These are phyloP conservation scores for Rhypophila decipiens DNA, from an alignment of 495 filamentous ascomycete species.

Conservation along the genomic window DNA sequence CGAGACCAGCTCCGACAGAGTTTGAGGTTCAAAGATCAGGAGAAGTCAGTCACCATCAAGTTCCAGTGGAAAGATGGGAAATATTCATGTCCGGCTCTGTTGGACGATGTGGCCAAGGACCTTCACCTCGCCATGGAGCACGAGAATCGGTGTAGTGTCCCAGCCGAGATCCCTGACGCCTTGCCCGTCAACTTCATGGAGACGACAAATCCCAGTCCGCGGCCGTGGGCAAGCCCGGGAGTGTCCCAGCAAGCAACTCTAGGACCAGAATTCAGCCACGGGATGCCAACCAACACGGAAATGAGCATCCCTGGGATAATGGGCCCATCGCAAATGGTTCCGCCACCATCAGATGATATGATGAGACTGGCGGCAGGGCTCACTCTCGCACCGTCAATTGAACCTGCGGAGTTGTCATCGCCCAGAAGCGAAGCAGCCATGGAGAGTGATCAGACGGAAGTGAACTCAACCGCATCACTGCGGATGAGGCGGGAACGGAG, in stretches of 20 bases:
- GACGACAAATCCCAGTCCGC: not conserved
- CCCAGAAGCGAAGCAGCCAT: too few species aligned
- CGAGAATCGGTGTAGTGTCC: conserved; percentile 14
- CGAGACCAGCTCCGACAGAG: conserved; percentile 1
- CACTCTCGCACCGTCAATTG: not conserved
- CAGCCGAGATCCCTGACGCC: conserved; percentile 15
- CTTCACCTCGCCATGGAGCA: conserved; percentile 18
- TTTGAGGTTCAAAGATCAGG: conserved; percentile 11
- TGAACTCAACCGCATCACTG: too few species aligned
- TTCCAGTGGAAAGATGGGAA: conserved; percentile 10
- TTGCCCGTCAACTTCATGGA: conserved; percentile 4
- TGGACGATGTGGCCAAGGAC: conserved; percentile 15
- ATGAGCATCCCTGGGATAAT: not conserved
- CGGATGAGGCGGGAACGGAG: too few species aligned
- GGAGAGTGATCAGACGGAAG: too few species aligned
- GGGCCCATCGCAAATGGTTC: not conserved
- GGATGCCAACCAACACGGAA: not conserved
- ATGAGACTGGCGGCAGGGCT: not conserved
- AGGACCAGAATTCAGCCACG: not conserved
- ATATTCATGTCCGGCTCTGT: conserved; percentile 5
- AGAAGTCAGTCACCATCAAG: conserved; percentile 10
- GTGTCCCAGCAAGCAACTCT: not conserved
- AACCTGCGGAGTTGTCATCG: too few species aligned
- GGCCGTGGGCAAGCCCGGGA: not conserved
- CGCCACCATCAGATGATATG: not conserved